Evolutionary conservation across 495 filamentous ascomycete genomes (phyloP).

Genomic region (Penicillium tannophilum): DNA sequence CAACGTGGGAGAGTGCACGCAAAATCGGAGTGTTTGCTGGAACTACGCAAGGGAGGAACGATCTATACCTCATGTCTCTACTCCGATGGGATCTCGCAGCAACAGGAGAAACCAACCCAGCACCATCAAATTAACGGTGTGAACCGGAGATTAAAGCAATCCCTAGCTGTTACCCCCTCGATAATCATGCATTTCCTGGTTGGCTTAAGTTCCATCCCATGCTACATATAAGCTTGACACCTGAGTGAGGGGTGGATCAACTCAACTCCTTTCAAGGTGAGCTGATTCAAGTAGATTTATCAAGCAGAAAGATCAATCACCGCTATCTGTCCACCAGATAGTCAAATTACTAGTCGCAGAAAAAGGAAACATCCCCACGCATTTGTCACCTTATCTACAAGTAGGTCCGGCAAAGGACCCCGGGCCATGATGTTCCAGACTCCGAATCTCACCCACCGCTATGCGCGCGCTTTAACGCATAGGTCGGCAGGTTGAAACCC

Average conservation of each 20-base stretch:
- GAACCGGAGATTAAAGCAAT: slow-evolving; percentile 10
- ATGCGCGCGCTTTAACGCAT: slow-evolving; percentile 9
- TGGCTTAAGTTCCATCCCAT: slow-evolving; percentile 12
- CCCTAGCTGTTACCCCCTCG: slow-evolving; percentile 4
- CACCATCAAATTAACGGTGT: slow-evolving; percentile 9
- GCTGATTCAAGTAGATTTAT: not conserved
- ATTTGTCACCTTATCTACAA: slow-evolving; percentile 5
- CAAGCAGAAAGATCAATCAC: no score
- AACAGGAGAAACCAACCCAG: slow-evolving; percentile 11
- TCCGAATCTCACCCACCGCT: slow-evolving; percentile 4
- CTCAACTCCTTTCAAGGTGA: slow-evolving; percentile 8
- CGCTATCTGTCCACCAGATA: not conserved
- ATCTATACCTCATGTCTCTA: slow-evolving; percentile 10
- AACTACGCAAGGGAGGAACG: slow-evolving; percentile 19
- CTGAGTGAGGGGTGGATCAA: slow-evolving; percentile 1
- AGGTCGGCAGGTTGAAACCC: slow-evolving; percentile 9
- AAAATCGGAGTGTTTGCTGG: not conserved
- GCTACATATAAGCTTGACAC: not conserved
- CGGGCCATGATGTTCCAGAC: slow-evolving; percentile 7
- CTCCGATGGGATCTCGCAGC: slow-evolving; percentile 18
- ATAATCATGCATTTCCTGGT: slow-evolving; percentile 4
- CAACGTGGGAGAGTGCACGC: not conserved
- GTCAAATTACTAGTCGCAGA: not conserved
- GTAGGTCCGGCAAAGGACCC: not conserved
- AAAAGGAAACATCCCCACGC: not conserved